Conservation (phyloP, 1,284 basidiomycete species). For the Leccinum solheimii region DNA sequence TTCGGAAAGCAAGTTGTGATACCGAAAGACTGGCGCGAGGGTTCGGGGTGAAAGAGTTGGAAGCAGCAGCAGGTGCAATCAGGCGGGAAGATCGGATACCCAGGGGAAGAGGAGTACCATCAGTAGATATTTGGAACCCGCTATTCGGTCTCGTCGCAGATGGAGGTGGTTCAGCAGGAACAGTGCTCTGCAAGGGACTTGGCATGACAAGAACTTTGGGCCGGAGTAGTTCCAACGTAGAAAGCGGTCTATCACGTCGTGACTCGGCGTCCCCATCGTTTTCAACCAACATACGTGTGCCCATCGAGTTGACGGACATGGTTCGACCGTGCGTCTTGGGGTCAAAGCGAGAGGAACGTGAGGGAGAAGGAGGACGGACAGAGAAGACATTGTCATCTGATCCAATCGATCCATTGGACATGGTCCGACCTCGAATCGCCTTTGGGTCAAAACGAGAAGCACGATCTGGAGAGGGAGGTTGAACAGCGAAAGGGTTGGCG, state of each 20-base stretch:
- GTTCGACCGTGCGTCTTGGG: constrained; percentile 68
- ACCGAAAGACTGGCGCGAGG: constrained; percentile 68
- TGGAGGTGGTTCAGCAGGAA: constrained; percentile 34
- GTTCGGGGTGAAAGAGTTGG: constrained; percentile 76
- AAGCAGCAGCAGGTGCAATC: constrained; percentile 44
- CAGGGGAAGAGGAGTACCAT: constrained; percentile 69
- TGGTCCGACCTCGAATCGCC: constrained; percentile 37
- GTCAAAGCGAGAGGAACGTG: constrained; percentile 69
- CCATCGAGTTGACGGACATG: constrained; percentile 64
- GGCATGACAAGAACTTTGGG: constrained; percentile 86
- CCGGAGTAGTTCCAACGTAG: constrained; percentile 71
- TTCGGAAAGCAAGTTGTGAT: constrained; percentile 80
- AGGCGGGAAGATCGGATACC: constrained; percentile 59
- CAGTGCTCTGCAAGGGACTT: constrained; percentile 65
- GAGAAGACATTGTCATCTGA: constrained; percentile 62
- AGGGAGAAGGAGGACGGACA: constrained; percentile 55
- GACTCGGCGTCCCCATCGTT: constrained; percentile 51
- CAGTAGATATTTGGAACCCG: constrained; percentile 62
- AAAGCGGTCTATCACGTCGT: constrained; percentile 56
- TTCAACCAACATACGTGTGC: constrained; percentile 61
- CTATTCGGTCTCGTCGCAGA: constrained; percentile 41
- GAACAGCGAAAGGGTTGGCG: constrained; percentile 28
- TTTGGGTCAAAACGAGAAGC: constrained; percentile 44
- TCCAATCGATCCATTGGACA: constrained; percentile 41
- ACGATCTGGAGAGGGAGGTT: constrained; percentile 36